Evolutionary conservation across 2,329 filamentous ascomycete species (phyloP), one percentile per base, ranked within the genome.

Genomic region (Aureobasidium sp.): DNA sequence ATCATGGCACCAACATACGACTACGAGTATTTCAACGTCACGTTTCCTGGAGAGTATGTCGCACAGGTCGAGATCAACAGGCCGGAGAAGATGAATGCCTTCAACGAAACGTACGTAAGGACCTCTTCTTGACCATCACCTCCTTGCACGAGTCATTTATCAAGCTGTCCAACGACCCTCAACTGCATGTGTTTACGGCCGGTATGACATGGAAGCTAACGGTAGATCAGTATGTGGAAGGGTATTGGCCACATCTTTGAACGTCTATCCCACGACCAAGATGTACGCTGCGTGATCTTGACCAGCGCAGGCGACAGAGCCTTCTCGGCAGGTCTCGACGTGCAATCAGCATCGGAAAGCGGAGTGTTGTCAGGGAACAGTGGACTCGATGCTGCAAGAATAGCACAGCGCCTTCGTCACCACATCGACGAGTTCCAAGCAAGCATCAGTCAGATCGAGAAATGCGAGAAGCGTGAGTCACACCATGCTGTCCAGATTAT

Each of bases 51-150:
- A 40, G 81, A 87, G 70, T 85, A 85, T 77, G 87, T 97, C 53
- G 89, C 87, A n/a, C 90, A 96, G 73, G 88, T 97, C 63, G 88
- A 97, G 76, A 96, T 96, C 76, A 92, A 95, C 78, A 84, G 92
- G 1, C 85, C 92, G 1, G 75, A 84, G 67, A 96, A 96, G 78
- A 79, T 97, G 73, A 97, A 97, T 74, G 86, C 92, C 66, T 97
- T 96, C 74, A 82, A 85, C 67, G 85, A 90, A 72, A 78, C 76
- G 82, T 84, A 73, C 67, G 77, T 75, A 31, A 57, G 31, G 29
- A 39, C 14, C 33, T 39, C 33, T 60, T 48, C 45, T 14, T 37
- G n/a, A 22, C 39, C 22, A 31, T 40, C 42, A 37, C 22, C 15
- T 42, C 17, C 24, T 19, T 60, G 27, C 44, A 37, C 19, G 57